Conservation (phyloP, 495 filamentous ascomycete genomes). For the Bathelium albidoporum region DNA sequence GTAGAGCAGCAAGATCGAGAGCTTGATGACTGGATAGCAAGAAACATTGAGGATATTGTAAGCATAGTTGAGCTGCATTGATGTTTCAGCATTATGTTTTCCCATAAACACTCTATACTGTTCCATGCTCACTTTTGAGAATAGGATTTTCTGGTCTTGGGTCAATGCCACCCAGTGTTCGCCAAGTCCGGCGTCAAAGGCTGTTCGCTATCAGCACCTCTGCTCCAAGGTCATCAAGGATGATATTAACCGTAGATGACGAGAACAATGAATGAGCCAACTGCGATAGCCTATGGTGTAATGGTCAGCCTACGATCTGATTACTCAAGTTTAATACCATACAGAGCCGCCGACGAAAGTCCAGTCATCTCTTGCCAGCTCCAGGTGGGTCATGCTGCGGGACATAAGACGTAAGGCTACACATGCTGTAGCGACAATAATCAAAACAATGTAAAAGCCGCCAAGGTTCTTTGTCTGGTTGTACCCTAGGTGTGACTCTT, state of each 20-base stretch:
- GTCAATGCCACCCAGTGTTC: not conserved
- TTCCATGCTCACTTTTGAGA: not conserved
- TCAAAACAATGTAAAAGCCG: not conserved
- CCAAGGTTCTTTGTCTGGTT: not conserved
- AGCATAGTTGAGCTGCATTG: not conserved
- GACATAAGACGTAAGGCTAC: not conserved
- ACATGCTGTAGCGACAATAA: not conserved
- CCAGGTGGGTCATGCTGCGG: not conserved
- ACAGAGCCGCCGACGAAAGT: not conserved
- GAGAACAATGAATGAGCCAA: not conserved
- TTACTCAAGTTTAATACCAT: not conserved
- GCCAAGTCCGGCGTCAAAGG: not conserved
- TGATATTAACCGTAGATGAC: not conserved
- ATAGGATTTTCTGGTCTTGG: not conserved
- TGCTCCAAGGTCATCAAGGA: not conserved
- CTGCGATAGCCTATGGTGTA: not conserved
- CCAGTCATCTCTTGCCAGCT: not conserved
- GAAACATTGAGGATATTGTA: not conserved
- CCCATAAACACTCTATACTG: not conserved
- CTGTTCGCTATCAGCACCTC: not conserved
- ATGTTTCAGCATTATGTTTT: not conserved
- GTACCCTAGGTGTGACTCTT: not conserved
- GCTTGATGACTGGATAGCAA: slow-evolving; percentile 5
- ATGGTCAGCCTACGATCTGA: not conserved
- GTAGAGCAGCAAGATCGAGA: slow-evolving; percentile 6